Evolutionary conservation across 257 asterid genomes (phyloP).

Genomic region (Jasminum sambac): DNA sequence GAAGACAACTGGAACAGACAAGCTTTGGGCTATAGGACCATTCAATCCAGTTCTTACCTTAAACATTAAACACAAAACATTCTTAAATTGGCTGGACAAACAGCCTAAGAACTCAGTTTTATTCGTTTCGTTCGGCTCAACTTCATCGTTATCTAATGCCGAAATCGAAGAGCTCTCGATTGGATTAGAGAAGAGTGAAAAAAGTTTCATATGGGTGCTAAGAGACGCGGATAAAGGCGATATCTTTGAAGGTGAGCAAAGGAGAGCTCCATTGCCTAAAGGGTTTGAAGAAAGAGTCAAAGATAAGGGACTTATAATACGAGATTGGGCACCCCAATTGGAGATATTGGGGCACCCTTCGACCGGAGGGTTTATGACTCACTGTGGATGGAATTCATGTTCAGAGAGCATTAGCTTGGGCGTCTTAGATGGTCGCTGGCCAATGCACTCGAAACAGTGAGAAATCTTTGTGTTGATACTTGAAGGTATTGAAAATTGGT

Average conservation of each 20-base stretch:
- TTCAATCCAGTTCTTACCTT: constrained; percentile 23
- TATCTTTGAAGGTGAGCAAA: background rate
- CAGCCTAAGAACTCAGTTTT: constrained; percentile 37
- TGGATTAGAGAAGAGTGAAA: constrained; percentile 43
- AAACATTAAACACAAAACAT: constrained; percentile 2
- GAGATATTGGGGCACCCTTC: constrained; percentile 13
- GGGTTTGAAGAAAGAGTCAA: constrained; percentile 10
- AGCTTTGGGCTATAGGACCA: constrained; percentile 38
- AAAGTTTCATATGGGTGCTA: constrained; percentile 48
- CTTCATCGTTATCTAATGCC: constrained; percentile 28
- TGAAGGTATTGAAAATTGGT: constrained; percentile 1
- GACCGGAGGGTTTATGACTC: background rate
- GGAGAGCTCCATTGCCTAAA: constrained; percentile 5
- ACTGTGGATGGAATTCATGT: background rate
- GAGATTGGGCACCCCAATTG: constrained; percentile 19
- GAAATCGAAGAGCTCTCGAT: constrained; percentile 38
- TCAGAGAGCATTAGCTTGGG: constrained; percentile 12
- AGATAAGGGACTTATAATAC: background rate
- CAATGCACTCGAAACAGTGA: constrained; percentile 6
- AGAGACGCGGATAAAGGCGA: constrained; percentile 28
- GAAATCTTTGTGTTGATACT: constrained; percentile 1
- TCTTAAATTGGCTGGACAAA: constrained; percentile 51
- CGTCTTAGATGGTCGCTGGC: constrained; percentile 11
- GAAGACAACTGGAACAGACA: constrained; percentile 14
- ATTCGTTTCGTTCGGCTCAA: constrained; percentile 49